phyloP scores from a whole-genome alignment of 495 filamentous ascomycete species.

The Hypoxylon crocopeplum region DNA sequence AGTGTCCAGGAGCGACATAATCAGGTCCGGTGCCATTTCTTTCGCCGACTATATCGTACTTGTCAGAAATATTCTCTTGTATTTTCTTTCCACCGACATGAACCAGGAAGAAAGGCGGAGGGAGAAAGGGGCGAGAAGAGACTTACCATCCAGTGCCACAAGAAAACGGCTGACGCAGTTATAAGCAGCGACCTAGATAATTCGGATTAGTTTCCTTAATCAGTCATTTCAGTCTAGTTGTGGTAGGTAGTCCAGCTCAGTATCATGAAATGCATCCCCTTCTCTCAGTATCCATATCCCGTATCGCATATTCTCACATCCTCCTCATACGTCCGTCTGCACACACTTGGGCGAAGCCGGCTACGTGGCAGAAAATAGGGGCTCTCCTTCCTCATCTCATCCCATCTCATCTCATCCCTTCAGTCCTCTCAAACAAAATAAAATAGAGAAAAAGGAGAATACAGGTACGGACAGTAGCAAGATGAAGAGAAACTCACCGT shows the following conservation, averaged over 20 bases:
- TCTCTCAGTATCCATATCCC: no score
- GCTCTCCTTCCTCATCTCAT: not conserved
- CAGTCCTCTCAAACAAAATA: not conserved
- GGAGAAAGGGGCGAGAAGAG: not conserved
- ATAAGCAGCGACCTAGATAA: conserved; percentile 67
- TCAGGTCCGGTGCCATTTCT: conserved; percentile 54
- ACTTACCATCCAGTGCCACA: conserved; percentile 78
- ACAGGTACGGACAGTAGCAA: not conserved
- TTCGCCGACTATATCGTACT: conserved; percentile 52
- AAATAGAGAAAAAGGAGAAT: not conserved
- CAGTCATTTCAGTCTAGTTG: no score
- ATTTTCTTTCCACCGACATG: not conserved
- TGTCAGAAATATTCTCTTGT: not conserved
- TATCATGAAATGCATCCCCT: no score
- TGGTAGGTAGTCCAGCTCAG: no score
- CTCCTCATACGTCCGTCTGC: no score
- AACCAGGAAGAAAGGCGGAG: no score
- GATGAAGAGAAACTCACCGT: conserved; percentile 66
- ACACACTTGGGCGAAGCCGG: no score
- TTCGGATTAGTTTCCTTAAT: conserved; percentile 1
- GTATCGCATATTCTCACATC: not conserved
- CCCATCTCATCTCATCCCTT: not conserved
- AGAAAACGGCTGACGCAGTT: conserved; percentile 88
- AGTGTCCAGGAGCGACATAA: conserved; percentile 29
- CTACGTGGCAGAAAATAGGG: not conserved